These are phyloP conservation scores for Lentinula aciculospora DNA, from an alignment of 768 basidiomycete genomes.

Conservation along the genomic window DNA sequence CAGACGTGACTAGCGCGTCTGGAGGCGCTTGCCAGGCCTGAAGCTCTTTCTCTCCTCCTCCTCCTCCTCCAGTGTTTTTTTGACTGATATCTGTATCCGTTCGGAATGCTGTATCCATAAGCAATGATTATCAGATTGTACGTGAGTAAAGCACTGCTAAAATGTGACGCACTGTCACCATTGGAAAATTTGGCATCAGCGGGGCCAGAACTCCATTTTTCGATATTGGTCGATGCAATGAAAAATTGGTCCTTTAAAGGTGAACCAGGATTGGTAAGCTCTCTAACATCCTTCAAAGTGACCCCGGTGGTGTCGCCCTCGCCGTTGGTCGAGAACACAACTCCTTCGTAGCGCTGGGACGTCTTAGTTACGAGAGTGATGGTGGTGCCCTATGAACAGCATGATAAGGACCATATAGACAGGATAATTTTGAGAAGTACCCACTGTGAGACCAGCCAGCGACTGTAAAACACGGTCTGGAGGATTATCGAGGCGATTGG, in stretches of 20 bases:
- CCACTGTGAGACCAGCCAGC: slow-evolving; percentile 65
- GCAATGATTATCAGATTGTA: not conserved
- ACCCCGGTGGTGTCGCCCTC: slow-evolving; percentile 72
- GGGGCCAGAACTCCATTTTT: slow-evolving; percentile 67
- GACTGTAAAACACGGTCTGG: slow-evolving; percentile 60
- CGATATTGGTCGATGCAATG: slow-evolving; percentile 69
- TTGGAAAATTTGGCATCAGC: slow-evolving; percentile 65
- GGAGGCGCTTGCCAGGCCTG: slow-evolving; percentile 67
- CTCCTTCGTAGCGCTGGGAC: slow-evolving; percentile 68
- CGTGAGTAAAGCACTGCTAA: not conserved
- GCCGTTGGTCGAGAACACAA: slow-evolving; percentile 49
- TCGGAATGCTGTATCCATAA: slow-evolving; percentile 58
- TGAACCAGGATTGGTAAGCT: slow-evolving; percentile 58
- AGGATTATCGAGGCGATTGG: slow-evolving; percentile 38
- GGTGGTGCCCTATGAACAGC: slow-evolving; percentile 57
- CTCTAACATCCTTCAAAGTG: slow-evolving; percentile 73
- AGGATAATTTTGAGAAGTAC: slow-evolving; percentile 20
- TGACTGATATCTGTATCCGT: slow-evolving; percentile 77
- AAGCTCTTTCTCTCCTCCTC: slow-evolving; percentile 60
- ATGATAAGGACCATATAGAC: slow-evolving; percentile 4
- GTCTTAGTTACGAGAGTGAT: slow-evolving; percentile 73
- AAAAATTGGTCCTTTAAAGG: slow-evolving; percentile 69
- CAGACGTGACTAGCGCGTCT: slow-evolving; percentile 22
- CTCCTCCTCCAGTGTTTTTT: slow-evolving; percentile 31
- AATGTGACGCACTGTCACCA: slow-evolving; percentile 58